Evolutionary conservation across 495 filamentous ascomycete species (phyloP), one percentile per base, ranked within the genome.

Genomic region (Cercophora sp.): DNA sequence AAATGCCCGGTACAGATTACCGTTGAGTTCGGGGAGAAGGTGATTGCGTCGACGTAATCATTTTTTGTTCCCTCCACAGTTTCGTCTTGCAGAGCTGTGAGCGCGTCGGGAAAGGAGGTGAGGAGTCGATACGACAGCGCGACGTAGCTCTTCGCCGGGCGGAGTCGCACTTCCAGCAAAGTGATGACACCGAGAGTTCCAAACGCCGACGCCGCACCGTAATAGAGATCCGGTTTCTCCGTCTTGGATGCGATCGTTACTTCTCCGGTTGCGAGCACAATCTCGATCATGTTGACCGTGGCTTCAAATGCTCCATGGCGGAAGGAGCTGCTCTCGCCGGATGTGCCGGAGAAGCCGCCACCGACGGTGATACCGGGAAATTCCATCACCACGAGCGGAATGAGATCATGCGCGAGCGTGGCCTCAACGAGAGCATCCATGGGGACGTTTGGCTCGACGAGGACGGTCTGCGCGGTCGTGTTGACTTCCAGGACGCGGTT

Each of bases 311-410:
- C 76, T 1, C 83, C 83, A 43, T 83, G 72, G 15, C 74, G 71
- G 57, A 82, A 85, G 5, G 75, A 78, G 41, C 71, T 78, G 60
- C 80, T 83, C 62, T 85, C 82, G 8, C 81, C 82, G 2, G 77
- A 74, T 0, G 79, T 81, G 5, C 82, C 82, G 19, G 78, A 74
- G 63, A 79, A 86, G 0, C 80, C 83, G 29, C 83, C 82, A 20
- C 82, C 83, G 0, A 77, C 82, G 13, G 83, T 86, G 54, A 86
- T 86, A 15, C 79, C 80, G 1, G 82, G 83, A 57, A 86, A 83
- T 52, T 82, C 80, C 79, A 80, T 80, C 2, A 84, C 79, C 1
- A 84, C 79, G 0, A 73, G 75, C 11, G 80, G 81, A 5, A 85
- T 62, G 0, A 86, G 67, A 8, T 74, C 73, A 47, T 78, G 61